These are phyloP conservation scores for Diutina scorzettiae DNA, from an alignment of 1,139 yeast genomes.

Conservation along the genomic window DNA sequence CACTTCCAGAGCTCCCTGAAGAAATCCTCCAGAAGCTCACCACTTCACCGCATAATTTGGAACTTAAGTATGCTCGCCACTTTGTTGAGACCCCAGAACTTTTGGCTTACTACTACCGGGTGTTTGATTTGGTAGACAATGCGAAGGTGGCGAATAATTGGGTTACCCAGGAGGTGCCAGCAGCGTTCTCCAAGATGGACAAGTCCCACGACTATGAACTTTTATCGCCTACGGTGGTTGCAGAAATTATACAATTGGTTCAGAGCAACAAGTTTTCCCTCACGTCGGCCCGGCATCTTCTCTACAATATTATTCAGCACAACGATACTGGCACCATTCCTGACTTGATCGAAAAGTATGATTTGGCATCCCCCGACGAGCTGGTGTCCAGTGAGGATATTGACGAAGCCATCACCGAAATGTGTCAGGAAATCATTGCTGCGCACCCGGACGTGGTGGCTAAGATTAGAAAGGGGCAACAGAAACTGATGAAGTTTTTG, in stretches of 20 bases:
- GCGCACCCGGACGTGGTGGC: conserved; percentile 46
- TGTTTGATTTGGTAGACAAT: conserved; percentile 21
- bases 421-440: conserved; percentile 42
- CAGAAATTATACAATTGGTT: not conserved
- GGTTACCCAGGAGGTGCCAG: conserved; percentile 74
- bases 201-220: conserved; percentile 22
- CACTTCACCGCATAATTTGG: conserved; percentile 40
- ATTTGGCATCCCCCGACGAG: conserved; percentile 27
- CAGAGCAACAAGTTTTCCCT: not conserved
- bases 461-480: conserved; percentile 46
- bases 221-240: conserved; percentile 16
- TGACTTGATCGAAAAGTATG: conserved; percentile 30
- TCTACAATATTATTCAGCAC: not conserved
- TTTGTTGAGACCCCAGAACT: conserved; percentile 34
- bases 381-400: conserved; percentile 16
- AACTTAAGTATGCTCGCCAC: conserved; percentile 61
- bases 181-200: conserved; percentile 47
- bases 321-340: conserved; percentile 10
- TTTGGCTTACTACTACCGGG: conserved; percentile 38
- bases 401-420: conserved; percentile 31
- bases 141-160: conserved; percentile 54
- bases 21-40: conserved; percentile 37
- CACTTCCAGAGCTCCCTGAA: conserved; percentile 59
- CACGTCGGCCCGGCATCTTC: conserved; percentile 1
- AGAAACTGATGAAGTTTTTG: conserved; percentile 57